Base-by-base conservation (phyloP, 495 filamentous ascomycete species). In the Penicillium verhagenii region DNA sequence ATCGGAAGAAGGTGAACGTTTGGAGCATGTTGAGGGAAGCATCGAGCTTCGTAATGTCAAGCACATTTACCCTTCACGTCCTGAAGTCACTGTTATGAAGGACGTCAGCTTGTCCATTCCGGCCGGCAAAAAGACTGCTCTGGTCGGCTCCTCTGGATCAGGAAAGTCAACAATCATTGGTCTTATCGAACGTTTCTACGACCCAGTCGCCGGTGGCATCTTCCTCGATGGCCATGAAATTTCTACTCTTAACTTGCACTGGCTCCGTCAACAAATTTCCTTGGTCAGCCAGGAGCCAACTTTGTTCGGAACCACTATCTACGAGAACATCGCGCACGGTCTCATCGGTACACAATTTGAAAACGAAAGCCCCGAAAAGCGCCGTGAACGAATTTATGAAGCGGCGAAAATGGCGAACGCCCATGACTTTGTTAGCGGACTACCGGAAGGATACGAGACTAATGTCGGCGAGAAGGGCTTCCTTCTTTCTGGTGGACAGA, bases 401-500 rank as follows among this genome's bases (percentile, higher is more conserved):
- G 92, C 92, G 19, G 87, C 91, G 8, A 86, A 83, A 61, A 93
- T 87, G 81, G 85, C 92, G 25, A 96, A 96, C 64, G 91, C 91
- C 3, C 91, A 96, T 59, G 90, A 91, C 52, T 96, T 96, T 65
- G 85, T 97, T 57, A 81, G 71, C 7, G 72, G 73, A 6, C 74
- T 96, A 4, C 92, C 92, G 0, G 87, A 96, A 67, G 87, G 88
- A 6, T 96, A 96, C 63, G 83, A 95, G 58, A 96, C 92, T 0
- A 87, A 92, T 54, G 91, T 97, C 43, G 92, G 92, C 47, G 90
- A 96, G 68, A 86, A 92, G 28, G 92, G 92, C 11, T 95, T 93
- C 66, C 68, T 95, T 29, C 79, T 97, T 38, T 91, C 86, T 43
- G 92, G 92, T 64, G 92, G 92, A 28, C 92, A 97, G 72, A 96